phyloP scores from a whole-genome alignment of 331 rosid species.

The Rhamnella rubrinervis region DNA sequence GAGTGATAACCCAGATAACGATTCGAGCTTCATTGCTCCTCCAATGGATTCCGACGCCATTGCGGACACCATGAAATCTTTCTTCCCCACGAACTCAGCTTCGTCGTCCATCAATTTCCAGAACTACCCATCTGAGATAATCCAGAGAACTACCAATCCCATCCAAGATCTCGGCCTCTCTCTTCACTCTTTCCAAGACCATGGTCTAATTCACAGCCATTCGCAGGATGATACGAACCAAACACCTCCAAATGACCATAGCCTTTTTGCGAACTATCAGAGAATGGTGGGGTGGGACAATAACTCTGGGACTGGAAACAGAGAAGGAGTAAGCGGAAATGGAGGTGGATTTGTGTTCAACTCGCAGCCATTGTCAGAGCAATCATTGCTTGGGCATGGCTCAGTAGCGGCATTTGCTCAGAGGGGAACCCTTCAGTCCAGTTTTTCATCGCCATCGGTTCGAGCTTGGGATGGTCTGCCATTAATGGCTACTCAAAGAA shows the following conservation, averaged over 20 bases:
- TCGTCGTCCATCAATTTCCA: conserved; percentile 61
- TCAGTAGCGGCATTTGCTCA: conserved; percentile 42
- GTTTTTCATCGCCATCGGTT: conserved; percentile 51
- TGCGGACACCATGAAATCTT: conserved; percentile 48
- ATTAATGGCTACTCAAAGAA: conserved; percentile 37
- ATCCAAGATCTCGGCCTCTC: conserved; percentile 75
- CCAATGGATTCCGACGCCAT: conserved; percentile 47
- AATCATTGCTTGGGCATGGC: conserved; percentile 45
- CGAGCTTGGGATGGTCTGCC: conserved; percentile 74
- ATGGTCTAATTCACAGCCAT: conserved; percentile 37
- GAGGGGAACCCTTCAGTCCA: conserved; percentile 99
- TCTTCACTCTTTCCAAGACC: conserved; percentile 69
- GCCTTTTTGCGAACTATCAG: conserved; percentile 46
- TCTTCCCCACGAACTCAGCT: conserved; percentile 67
- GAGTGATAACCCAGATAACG: conserved; percentile 38
- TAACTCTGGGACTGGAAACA: conserved; percentile 22
- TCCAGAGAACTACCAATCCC: conserved; percentile 46
- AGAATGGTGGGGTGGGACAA: conserved; percentile 65
- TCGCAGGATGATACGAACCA: conserved; percentile 38
- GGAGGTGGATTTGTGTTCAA: conserved; percentile 46
- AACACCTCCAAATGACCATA: conserved; percentile 40
- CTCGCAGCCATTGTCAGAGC: conserved; percentile 16
- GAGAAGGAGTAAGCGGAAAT: conserved; percentile 33
- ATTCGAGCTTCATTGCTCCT: conserved; percentile 49
- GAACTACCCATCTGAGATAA: conserved; percentile 51